phyloP scores from a whole-genome alignment of 2,329 filamentous ascomycete species.

The Cladosporium austrohemisphaericum region DNA sequence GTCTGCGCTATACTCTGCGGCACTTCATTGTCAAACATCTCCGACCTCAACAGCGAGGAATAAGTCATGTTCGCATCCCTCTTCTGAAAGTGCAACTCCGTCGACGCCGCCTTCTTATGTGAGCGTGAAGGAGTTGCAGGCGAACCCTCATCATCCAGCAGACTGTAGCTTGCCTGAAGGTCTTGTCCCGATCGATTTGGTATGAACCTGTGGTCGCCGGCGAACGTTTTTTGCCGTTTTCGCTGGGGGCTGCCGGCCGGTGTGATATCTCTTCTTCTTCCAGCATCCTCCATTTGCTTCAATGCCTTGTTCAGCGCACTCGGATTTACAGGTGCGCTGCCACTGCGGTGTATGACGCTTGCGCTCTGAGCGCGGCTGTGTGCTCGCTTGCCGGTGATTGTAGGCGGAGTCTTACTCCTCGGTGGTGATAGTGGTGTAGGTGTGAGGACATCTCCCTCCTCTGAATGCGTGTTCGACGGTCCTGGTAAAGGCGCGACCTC shows the following conservation, averaged over 20 bases:
- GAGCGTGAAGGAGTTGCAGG: slow-evolving; percentile 84
- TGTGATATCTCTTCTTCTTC: slow-evolving; percentile 55
- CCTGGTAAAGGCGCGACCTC: not conserved
- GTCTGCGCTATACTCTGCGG: slow-evolving; percentile 71
- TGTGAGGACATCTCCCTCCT: slow-evolving; percentile 30
- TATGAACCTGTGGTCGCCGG: slow-evolving; percentile 74
- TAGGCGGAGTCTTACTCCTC: slow-evolving; percentile 59
- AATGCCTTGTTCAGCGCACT: slow-evolving; percentile 58
- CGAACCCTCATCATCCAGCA: slow-evolving; percentile 88
- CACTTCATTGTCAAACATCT: slow-evolving; percentile 87
- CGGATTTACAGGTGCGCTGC: slow-evolving; percentile 56
- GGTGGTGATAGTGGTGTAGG: slow-evolving; percentile 53
- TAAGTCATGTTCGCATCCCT: slow-evolving; percentile 95
- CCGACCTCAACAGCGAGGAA: slow-evolving; percentile 78
- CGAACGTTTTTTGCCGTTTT: slow-evolving; percentile 64
- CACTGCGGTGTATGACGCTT: slow-evolving; percentile 30
- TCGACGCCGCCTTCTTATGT: slow-evolving; percentile 79
- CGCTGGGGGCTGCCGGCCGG: slow-evolving; percentile 64
- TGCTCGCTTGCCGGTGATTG: slow-evolving; percentile 47
- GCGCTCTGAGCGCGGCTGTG: slow-evolving; percentile 28
- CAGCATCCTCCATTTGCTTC: slow-evolving; percentile 58
- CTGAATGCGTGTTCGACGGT: not conserved
- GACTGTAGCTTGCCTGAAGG: slow-evolving; percentile 84
- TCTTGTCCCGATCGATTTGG: slow-evolving; percentile 91
- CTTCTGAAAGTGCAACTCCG: slow-evolving; percentile 89